Percentiles rank a stretch among this genome's conserved stretches.
Conservation (phyloP, 2,329 filamentous ascomycete genomes). For the Mycogone perniciosa region DNA sequence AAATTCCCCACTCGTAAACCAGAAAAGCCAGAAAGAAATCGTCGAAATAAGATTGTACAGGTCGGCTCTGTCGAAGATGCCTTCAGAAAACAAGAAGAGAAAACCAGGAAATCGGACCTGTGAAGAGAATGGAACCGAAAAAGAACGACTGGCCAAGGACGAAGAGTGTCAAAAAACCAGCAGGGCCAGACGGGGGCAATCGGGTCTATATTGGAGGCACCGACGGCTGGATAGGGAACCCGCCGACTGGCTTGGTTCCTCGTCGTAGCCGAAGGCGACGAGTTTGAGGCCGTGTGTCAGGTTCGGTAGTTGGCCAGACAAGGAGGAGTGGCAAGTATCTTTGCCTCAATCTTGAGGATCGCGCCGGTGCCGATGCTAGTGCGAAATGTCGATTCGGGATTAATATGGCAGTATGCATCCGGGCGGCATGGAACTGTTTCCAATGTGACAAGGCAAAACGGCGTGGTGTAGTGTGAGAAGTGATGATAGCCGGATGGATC, state of each 20-base stretch:
- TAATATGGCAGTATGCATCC: constrained; percentile 49
- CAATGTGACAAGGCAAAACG: constrained; percentile 5
- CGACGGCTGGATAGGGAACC: constrained; percentile 10
- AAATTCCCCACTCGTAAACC: not conserved
- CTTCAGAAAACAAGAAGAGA: constrained; percentile 20
- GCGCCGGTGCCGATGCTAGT: not conserved
- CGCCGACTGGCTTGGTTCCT: constrained; percentile 9
- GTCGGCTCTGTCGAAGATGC: constrained; percentile 23
- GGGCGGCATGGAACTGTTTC: constrained; percentile 40
- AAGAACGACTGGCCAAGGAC: constrained; percentile 9
- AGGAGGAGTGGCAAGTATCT: not conserved
- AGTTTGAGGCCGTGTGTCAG: constrained; percentile 16
- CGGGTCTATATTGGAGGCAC: constrained; percentile 10
- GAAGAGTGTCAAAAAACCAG: constrained; percentile 5
- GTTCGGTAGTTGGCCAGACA: constrained; percentile 11
- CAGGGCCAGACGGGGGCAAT: not conserved
- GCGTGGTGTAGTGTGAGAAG: not conserved
- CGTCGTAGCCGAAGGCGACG: constrained; percentile 13
- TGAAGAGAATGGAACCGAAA: constrained; percentile 4
- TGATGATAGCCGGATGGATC: constrained; percentile 9
- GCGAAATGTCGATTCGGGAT: not conserved
- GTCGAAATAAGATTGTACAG: constrained; percentile 12
- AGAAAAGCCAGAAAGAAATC: constrained; percentile 6
- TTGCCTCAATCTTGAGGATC: constrained; percentile 25
- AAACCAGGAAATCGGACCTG: constrained; percentile 50